Percentiles rank a stretch among this genome's conserved stretches.
These are phyloP conservation scores for Paspalum notatum DNA, from an alignment of 176 grass and related monocot species.

Conservation along the genomic window DNA sequence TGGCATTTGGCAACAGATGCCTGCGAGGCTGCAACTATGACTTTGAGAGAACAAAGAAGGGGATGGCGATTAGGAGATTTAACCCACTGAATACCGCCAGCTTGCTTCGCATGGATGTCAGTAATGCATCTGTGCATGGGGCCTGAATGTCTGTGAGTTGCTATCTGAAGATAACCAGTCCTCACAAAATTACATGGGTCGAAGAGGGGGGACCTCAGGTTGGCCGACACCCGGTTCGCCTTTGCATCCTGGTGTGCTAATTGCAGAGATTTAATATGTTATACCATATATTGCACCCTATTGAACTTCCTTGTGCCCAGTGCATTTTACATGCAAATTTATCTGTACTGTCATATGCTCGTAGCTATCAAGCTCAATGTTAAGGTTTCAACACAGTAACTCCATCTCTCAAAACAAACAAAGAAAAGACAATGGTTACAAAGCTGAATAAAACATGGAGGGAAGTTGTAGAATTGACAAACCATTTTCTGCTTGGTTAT, in stretches of 20 bases:
- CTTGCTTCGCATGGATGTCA: neutral
- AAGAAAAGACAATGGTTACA: constrained; percentile 5
- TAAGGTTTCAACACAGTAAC: constrained; percentile 32
- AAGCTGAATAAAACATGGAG: constrained; percentile 21
- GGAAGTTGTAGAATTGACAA: constrained; percentile 20
- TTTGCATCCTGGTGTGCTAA: neutral
- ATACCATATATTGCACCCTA: constrained; percentile 7
- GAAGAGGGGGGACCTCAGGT: neutral
- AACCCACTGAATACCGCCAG: neutral
- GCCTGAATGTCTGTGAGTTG: neutral
- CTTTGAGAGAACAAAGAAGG: neutral
- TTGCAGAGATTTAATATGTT: neutral
- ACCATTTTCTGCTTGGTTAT: constrained; percentile 67
- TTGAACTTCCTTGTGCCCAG: neutral
- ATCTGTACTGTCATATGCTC: neutral
- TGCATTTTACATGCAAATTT: constrained; percentile 7
- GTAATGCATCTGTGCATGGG: neutral
- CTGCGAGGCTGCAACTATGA: neutral
- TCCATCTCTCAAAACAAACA: neutral
- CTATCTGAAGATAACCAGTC: neutral
- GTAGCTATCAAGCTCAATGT: constrained; percentile 7
- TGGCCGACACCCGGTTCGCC: neutral
- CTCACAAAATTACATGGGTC: neutral
- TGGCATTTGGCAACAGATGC: neutral
- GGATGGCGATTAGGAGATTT: neutral